Evolutionary conservation across 306 rosid species (phyloP), one percentile per base, ranked within the genome.

Genomic region (Cucumis hystrix): DNA sequence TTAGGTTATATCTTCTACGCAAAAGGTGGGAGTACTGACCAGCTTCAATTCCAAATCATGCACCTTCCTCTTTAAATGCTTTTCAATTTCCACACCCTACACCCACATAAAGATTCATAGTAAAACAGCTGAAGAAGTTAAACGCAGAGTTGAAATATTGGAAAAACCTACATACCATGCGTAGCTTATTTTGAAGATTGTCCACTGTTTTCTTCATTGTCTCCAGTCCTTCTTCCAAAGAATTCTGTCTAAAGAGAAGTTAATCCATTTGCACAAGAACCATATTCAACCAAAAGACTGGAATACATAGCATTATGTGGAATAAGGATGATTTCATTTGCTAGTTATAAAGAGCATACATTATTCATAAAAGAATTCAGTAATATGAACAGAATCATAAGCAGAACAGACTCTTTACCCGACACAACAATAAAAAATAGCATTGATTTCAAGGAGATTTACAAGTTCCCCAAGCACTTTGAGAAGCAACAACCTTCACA

Each of bases 171-270:
- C 91, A 39, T 89, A 95, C 99, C 97, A 95, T 78, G 77, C 88
- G 87, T 17, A 90, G 84, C 89, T 89, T 95, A 85, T 78, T 87
- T 83, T 88, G 96, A 83, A 88, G 92, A 67, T 81, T 78, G 80
- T 88, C 97, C 78, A 82, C 64, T 52, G 93, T 89, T 35, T 73
- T 92, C 88, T 84, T 90, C 78, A 79, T 79, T 55, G 78, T 86
- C 85, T 87, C 90, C 71, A 95, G 89, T 90, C 89, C 91, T 79
- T 86, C 90, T 85, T 95, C 99, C 81, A 95, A 91, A 76, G 96
- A 89, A 92, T 88, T 90, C 97, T 95, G 97, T 95, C 99, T 95
- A 96, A 95, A 87, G 85, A 88, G 82, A 85, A 87, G 97, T 95
- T 89, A 88, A 78, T 91, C 88, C 84, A 81, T 82, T 82, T 58